phyloP scores from a whole-genome alignment of 2,329 filamentous ascomycete species.

The Cytospora leucostoma region DNA sequence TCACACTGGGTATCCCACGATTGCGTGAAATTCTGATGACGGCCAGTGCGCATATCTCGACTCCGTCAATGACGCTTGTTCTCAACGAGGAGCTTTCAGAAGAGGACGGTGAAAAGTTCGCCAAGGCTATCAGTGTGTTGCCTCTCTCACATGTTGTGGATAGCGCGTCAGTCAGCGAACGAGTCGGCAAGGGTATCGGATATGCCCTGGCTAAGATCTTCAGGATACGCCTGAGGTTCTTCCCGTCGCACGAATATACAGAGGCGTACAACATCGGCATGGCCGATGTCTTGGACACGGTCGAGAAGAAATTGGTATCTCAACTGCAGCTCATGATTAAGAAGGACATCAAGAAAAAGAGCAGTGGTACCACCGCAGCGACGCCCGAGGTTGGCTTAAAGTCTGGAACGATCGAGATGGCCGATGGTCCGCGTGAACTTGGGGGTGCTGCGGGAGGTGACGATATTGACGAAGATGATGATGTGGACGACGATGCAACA shows the following conservation, averaged over 20 bases:
- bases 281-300: constrained; percentile 72
- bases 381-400: constrained; percentile 71
- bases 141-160: constrained; percentile 84
- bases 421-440: constrained; percentile 39
- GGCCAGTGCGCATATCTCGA: constrained; percentile 84
- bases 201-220: constrained; percentile 79
- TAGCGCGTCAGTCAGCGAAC: constrained; percentile 77
- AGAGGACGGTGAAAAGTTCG: constrained; percentile 74
- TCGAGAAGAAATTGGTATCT: constrained; percentile 80
- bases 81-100: constrained; percentile 71
- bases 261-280: constrained; percentile 81
- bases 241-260: constrained; percentile 79
- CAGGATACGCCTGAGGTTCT: constrained; percentile 79
- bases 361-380: constrained; percentile 64
- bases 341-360: constrained; percentile 82
- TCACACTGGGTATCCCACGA: constrained; percentile 96
- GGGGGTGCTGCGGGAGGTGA: constrained; percentile 42
- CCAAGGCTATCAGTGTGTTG: constrained; percentile 87
- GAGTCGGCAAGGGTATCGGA: constrained; percentile 69
- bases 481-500: constrained; percentile 77
- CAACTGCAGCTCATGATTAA: constrained; percentile 69
- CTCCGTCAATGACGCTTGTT: constrained; percentile 84
- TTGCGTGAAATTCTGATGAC: constrained; percentile 98
- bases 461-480: constrained; percentile 62
- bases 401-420: constrained; percentile 55